A percentile compares a stretch with the other conserved stretches of the same genome.
Conservation (phyloP, 805 yeast species). For the Myxozyma vanderwaltii region DNA sequence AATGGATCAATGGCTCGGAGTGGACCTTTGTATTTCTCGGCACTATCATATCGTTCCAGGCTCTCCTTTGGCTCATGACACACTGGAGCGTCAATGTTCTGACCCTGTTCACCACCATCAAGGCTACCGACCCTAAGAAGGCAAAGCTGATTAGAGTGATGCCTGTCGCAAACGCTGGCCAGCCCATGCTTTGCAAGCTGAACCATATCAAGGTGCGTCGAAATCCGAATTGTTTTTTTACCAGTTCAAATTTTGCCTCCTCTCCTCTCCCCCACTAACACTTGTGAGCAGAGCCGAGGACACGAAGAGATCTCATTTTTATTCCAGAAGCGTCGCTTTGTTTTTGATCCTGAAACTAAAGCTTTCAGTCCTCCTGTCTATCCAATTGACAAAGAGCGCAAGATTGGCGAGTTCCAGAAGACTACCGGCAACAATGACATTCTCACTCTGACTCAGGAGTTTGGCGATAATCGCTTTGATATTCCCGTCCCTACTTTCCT, state of each 20-base stretch:
- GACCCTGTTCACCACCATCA: constrained; percentile 66
- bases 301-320: constrained; percentile 68
- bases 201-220: constrained; percentile 23
- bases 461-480: constrained; percentile 86
- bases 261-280: not conserved
- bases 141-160: constrained; percentile 75
- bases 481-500: constrained; percentile 91
- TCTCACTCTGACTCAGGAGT: constrained; percentile 54
- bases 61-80: constrained; percentile 84
- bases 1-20: constrained; percentile 82
- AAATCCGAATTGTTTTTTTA: not conserved
- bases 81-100: constrained; percentile 82
- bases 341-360: constrained; percentile 57
- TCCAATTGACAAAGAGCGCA: constrained; percentile 46
- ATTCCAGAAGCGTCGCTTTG: constrained; percentile 90
- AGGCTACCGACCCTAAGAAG: constrained; percentile 54
- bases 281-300: constrained; percentile 48
- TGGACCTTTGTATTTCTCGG: constrained; percentile 94
- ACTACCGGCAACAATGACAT: constrained; percentile 54
- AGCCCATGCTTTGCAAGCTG: constrained; percentile 67
- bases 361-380: constrained; percentile 82
- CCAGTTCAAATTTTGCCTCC: not conserved
- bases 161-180: constrained; percentile 84
- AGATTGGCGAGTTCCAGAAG: constrained; percentile 51
- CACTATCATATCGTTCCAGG: constrained; percentile 68